Percentiles rank a stretch among this genome's conserved stretches.
These are phyloP conservation scores for Ophidiomyces ophidiicola DNA, from an alignment of 2,329 filamentous ascomycete species.

Conservation along the genomic window DNA sequence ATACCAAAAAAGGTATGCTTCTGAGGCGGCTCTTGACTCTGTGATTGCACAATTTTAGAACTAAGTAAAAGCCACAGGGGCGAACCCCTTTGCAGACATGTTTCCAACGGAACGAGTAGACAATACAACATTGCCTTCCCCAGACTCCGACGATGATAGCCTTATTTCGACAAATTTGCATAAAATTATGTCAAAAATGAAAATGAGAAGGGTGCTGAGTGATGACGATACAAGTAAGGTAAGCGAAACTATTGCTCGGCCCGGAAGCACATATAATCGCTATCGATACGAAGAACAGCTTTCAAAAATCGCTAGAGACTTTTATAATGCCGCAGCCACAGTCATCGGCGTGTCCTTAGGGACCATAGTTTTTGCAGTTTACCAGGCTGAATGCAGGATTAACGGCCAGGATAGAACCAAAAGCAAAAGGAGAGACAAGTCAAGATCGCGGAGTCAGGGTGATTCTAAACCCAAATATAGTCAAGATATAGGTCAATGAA, in stretches of 20 bases:
- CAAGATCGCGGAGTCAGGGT: constrained; percentile 1
- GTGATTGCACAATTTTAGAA: not conserved
- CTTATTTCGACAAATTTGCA: constrained; percentile 30
- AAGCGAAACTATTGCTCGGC: constrained; percentile 27
- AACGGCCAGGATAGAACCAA: not conserved
- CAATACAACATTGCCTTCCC: constrained; percentile 5
- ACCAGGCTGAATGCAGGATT: constrained; percentile 38
- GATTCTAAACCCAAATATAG: no score
- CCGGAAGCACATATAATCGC: constrained; percentile 40
- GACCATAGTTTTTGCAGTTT: constrained; percentile 41
- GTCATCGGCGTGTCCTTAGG: constrained; percentile 40
- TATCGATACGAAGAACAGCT: constrained; percentile 41
- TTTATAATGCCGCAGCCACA: constrained; percentile 42
- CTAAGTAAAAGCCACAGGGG: constrained; percentile 13
- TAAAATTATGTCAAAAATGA: constrained; percentile 34
- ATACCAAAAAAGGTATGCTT: constrained; percentile 22
- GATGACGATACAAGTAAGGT: constrained; percentile 22
- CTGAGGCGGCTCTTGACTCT: not conserved
- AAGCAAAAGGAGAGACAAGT: constrained; percentile 5
- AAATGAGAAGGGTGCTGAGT: constrained; percentile 28
- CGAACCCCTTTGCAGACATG: constrained; percentile 31
- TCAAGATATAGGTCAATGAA: no score
- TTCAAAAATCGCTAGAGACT: constrained; percentile 32
- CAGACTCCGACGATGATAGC: constrained; percentile 17
- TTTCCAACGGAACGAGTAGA: constrained; percentile 28